Evolutionary conservation across 352 stramenopile genomes (phyloP).

Genomic region (Ophiocytium majus): DNA sequence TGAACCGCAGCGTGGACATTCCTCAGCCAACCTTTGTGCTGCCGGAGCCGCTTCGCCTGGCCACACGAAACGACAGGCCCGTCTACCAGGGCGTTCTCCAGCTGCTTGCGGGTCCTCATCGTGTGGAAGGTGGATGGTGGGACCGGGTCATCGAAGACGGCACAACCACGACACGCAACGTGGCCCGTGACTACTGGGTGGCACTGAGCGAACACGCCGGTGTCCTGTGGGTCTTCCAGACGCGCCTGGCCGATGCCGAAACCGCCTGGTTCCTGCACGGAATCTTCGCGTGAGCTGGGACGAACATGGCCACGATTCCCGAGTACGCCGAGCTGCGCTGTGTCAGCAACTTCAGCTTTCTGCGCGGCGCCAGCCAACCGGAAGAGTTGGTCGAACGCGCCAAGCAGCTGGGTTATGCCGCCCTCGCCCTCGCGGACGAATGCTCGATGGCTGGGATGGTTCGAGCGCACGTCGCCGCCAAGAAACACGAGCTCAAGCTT

Average conservation of each 20-base stretch:
- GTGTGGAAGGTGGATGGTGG: neutral
- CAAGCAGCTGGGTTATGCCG: neutral
- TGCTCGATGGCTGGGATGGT: neutral
- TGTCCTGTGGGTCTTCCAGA: neutral
- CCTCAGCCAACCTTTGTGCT: neutral
- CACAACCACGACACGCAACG: neutral
- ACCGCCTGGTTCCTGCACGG: constrained; percentile 1
- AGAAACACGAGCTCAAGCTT: neutral
- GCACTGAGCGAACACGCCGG: neutral
- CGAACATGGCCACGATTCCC: neutral
- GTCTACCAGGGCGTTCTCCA: neutral
- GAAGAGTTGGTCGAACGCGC: neutral
- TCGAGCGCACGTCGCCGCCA: neutral
- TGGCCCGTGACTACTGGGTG: neutral
- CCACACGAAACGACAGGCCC: neutral
- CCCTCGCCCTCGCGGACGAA: neutral
- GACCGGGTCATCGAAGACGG: neutral
- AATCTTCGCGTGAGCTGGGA: neutral
- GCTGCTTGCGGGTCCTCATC: neutral
- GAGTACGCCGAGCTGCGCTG: constrained; percentile 6
- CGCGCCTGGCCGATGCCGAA: neutral
- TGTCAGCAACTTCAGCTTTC: neutral
- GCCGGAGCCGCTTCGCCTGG: neutral
- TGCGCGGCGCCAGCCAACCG: neutral
- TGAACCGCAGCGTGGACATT: neutral